Evolutionary conservation across 2,329 filamentous ascomycete genomes (phyloP).

Genomic region (Paecilomyces variotii): DNA sequence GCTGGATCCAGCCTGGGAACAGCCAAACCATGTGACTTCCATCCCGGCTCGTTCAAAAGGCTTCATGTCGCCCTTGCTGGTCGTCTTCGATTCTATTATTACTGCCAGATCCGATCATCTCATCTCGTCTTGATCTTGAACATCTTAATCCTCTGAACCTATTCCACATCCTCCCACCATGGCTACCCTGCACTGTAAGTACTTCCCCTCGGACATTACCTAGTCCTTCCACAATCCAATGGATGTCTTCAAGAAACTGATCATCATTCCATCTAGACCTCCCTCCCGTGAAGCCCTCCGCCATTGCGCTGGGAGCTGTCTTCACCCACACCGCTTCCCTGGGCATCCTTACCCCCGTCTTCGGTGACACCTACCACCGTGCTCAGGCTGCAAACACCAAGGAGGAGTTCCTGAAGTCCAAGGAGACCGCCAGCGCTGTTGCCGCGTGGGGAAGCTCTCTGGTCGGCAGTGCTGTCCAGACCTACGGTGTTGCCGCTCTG

Average conservation of each 20-base stretch:
- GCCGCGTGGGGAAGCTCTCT: slow-evolving; percentile 86
- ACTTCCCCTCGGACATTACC: not conserved
- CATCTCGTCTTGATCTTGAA: not conserved
- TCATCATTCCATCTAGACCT: slow-evolving; percentile 44
- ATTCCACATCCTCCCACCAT: slow-evolving; percentile 37
- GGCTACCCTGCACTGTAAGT: slow-evolving; percentile 54
- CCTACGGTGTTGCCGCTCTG: slow-evolving; percentile 80
- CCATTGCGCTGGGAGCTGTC: slow-evolving; percentile 88
- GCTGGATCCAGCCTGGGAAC: not conserved
- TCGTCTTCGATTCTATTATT: not conserved
- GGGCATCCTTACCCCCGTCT: slow-evolving; percentile 78
- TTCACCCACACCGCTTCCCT: slow-evolving; percentile 93
- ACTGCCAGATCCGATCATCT: not conserved
- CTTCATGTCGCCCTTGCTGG: not conserved
- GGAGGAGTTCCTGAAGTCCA: slow-evolving; percentile 91
- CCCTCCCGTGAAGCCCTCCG: slow-evolving; percentile 89
- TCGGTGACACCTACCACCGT: slow-evolving; percentile 89
- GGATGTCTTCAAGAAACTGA: slow-evolving; percentile 1
- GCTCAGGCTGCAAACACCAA: slow-evolving; percentile 87
- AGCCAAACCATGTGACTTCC: not conserved
- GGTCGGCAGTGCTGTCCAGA: slow-evolving; percentile 78
- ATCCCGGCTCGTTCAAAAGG: not conserved
- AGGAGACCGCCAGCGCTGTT: slow-evolving; percentile 81
- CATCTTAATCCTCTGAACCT: not conserved
- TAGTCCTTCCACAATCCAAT: not conserved